Evolutionary conservation across 495 filamentous ascomycete species (phyloP).

Genomic region (Chaetomidium leptoderma): DNA sequence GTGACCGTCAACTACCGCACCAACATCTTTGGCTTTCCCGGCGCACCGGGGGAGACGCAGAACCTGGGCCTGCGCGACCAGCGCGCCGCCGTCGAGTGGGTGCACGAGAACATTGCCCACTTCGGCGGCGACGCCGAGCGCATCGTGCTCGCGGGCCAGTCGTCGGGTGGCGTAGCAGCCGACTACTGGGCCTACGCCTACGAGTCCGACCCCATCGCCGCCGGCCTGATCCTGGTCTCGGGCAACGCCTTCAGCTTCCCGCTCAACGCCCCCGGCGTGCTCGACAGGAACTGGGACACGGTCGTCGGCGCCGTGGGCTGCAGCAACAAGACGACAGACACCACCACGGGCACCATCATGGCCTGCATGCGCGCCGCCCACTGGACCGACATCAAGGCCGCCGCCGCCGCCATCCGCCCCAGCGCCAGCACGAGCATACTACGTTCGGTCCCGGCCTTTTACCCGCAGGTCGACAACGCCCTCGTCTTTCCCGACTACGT

Average conservation of each 20-base stretch:
- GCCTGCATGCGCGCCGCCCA: constrained; percentile 44
- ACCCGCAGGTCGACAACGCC: constrained; percentile 10
- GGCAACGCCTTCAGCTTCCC: constrained; percentile 46
- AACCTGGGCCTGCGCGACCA: constrained; percentile 35
- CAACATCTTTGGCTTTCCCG: constrained; percentile 29
- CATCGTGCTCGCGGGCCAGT: constrained; percentile 29
- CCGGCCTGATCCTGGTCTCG: constrained; percentile 48
- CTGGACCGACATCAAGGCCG: constrained; percentile 27
- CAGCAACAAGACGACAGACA: constrained; percentile 32
- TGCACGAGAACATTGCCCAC: constrained; percentile 46
- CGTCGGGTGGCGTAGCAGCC: constrained; percentile 34
- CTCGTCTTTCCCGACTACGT: constrained; percentile 44
- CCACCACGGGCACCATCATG: constrained; percentile 32
- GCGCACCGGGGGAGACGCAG: constrained; percentile 13
- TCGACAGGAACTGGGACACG: constrained; percentile 35
- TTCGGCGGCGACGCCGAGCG: constrained; percentile 44
- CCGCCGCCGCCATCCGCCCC: constrained; percentile 27
- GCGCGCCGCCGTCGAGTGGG: constrained; percentile 28
- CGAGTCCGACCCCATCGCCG: constrained; percentile 41
- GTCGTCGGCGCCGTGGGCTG: constrained; percentile 32
- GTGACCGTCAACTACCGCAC: constrained; percentile 34
- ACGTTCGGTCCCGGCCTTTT: constrained; percentile 32
- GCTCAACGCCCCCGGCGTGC: constrained; percentile 34
- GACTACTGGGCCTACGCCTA: constrained; percentile 53
- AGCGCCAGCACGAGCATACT: constrained; percentile 29